phyloP scores from a whole-genome alignment of 306 rosid genomes.

The Spatholobus suberectus region DNA sequence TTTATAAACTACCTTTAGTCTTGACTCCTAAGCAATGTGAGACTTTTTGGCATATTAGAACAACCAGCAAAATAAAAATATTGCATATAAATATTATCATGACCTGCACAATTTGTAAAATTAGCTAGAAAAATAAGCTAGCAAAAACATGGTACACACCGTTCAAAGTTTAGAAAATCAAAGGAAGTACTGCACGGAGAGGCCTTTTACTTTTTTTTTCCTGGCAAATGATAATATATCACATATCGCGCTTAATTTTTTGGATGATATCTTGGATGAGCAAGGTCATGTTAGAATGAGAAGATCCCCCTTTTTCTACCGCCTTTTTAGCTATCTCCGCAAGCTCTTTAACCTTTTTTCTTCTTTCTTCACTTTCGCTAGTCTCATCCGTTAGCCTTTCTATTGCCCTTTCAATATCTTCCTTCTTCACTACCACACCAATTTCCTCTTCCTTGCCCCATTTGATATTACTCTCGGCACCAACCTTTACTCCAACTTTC shows the following conservation, averaged over 20 bases:
- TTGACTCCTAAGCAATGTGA: too few relatives aligned
- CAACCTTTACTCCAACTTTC: slow-evolving; percentile 61
- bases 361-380: slow-evolving; percentile 50
- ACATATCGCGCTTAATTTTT: not conserved
- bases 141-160: too few relatives aligned
- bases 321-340: slow-evolving; percentile 54
- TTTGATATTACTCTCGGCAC: slow-evolving; percentile 48
- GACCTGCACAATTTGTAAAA: too few relatives aligned
- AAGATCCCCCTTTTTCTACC: slow-evolving; percentile 61
- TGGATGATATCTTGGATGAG: slow-evolving; percentile 46
- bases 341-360: slow-evolving; percentile 46
- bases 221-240: not conserved
- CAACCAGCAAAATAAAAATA: too few relatives aligned
- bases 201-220: not conserved
- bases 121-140: too few relatives aligned
- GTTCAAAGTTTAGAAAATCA: not conserved
- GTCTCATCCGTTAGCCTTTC: slow-evolving; percentile 53
- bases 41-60: too few relatives aligned
- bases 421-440: slow-evolving; percentile 52
- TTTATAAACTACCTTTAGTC: too few relatives aligned
- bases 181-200: not conserved
- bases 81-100: too few relatives aligned
- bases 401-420: slow-evolving; percentile 53
- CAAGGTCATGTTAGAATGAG: slow-evolving; percentile 30
- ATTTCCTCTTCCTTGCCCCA: slow-evolving; percentile 59